Percentiles rank a stretch among this genome's conserved stretches.
phyloP scores from a whole-genome alignment of 148 eudicot genomes.

The Cornus florida region DNA sequence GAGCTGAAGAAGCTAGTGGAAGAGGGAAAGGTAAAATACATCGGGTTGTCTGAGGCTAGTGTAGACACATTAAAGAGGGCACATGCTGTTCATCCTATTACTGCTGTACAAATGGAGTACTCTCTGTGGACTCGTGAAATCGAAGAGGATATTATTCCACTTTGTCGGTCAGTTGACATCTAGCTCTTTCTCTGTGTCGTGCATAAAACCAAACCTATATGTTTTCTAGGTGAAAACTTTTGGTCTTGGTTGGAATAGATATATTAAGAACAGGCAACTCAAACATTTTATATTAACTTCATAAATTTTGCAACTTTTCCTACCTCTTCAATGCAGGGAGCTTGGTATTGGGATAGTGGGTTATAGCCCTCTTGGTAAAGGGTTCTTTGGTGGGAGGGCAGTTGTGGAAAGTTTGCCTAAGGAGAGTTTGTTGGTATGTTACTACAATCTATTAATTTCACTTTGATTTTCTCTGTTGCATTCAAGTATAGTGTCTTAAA shows the following conservation, averaged over 20 bases:
- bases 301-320: not conserved
- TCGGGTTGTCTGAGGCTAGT: slow-evolving; percentile 53
- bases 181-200: not conserved
- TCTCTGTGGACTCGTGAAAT: slow-evolving; percentile 46
- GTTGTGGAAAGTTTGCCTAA: slow-evolving; percentile 23
- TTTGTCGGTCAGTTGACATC: slow-evolving; percentile 29
- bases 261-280: not conserved
- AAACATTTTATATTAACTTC: not conserved
- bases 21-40: slow-evolving; percentile 51
- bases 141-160: slow-evolving; percentile 46
- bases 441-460: not conserved
- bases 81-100: slow-evolving; percentile 48
- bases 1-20: slow-evolving; percentile 54
- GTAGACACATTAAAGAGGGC: slow-evolving; percentile 45
- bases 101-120: slow-evolving; percentile 51
- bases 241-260: not conserved
- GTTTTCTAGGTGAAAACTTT: not conserved
- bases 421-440: slow-evolving; percentile 28
- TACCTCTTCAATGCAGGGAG: slow-evolving; percentile 25
- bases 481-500: not conserved
- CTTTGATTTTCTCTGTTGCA: not conserved
- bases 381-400: slow-evolving; percentile 37
- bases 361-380: slow-evolving; percentile 43
- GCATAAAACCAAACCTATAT: no score
- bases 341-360: slow-evolving; percentile 46